phyloP scores from a whole-genome alignment of 1,139 yeast genomes.

The Waltiozyma sp. region DNA sequence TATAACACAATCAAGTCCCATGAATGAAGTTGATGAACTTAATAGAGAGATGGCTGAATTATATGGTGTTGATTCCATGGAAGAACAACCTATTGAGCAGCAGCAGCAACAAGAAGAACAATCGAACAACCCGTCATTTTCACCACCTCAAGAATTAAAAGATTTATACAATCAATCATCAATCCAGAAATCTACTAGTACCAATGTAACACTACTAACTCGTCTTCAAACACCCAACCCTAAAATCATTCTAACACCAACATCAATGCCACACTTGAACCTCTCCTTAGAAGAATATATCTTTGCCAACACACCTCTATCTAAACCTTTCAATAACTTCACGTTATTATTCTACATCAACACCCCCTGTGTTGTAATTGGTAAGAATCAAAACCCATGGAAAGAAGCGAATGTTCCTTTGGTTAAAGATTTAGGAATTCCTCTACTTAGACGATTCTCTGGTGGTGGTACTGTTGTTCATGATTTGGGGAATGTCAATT shows the following conservation, averaged over 20 bases:
- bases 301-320: constrained; percentile 49
- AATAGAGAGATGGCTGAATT: constrained; percentile 17
- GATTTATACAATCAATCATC: constrained; percentile 4
- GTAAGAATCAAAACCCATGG: constrained; percentile 95
- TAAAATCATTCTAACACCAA: constrained; percentile 28
- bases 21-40: constrained; percentile 14
- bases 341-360: constrained; percentile 68
- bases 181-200: neutral
- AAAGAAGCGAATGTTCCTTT: constrained; percentile 63
- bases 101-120: neutral
- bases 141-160: neutral
- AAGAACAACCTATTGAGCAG: constrained; percentile 1
- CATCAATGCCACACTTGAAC: constrained; percentile 57
- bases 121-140: neutral
- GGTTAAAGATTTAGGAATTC: constrained; percentile 43
- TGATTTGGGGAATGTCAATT: constrained; percentile 85
- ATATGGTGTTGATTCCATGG: constrained; percentile 10
- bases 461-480: constrained; percentile 99
- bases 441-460: constrained; percentile 65
- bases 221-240: constrained; percentile 5
- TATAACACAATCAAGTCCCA: neutral
- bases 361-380: constrained; percentile 82
- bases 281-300: constrained; percentile 76
- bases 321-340: constrained; percentile 23
- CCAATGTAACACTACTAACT: constrained; percentile 4